Base-by-base conservation (phyloP, 225 moss, liverwort and hornwort genomes). In the Marchantia paleacea region DNA sequence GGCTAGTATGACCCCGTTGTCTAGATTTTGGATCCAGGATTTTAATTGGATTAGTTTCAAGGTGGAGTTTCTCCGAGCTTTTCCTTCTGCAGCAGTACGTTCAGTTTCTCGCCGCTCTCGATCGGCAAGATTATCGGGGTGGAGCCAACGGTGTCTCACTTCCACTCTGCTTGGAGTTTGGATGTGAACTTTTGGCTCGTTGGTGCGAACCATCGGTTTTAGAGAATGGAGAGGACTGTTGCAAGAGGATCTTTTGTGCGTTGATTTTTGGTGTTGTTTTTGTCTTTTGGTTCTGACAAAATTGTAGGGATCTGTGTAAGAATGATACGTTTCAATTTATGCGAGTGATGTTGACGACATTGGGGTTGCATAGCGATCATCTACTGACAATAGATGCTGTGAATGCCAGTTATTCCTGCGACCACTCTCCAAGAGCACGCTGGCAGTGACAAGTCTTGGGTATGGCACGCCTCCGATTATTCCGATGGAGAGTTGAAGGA, bases 371-470 rank as follows among this genome's bases (percentile, higher is more conserved):
- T 57, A 57, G 57, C 6, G 19, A 57, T 57, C 2, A 57, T 57
- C 57, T 69, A 3, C 26, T 69, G 4, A 12, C 25, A 62, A 62
- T 11, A 67, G 24, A 2, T 67, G 67, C 11, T 11, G 11, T 71
- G 20, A 10, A 2, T 71, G 82, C 79, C 94, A 94, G 92, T 96
- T 8, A 82, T 86, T 20, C 85, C 96, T 55, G 82, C 92, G 9
- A 92, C 92, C n/a, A 88, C 87, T 55, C 78, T 96, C 87, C 96
- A 96, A 89, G 97, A 97, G 82, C 97, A 97, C 39, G 97, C 90
- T 9, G 97, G 97, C n/a, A 97, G 97, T 75, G 97, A 97, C 58
- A 97, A 97, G 81, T 86, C 94, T 28, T 97, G 93, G 97, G 92
- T 97, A 29, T 97, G 97, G 97, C 93, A 97, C 63, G 97, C 97